phyloP scores from a whole-genome alignment of 169 alveolate species.

The Cryptosporidium tyzzeri region DNA sequence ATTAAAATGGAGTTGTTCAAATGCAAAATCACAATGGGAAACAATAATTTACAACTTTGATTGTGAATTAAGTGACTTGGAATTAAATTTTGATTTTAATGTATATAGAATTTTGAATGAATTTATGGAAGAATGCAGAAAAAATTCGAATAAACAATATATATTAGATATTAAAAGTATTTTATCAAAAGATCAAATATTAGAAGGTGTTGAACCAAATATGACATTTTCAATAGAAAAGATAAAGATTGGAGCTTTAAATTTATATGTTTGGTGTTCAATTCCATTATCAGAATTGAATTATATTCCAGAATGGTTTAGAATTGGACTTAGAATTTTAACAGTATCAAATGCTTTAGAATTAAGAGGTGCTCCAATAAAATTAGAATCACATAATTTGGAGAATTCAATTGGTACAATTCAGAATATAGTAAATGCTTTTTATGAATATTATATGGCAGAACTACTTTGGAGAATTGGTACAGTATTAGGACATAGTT shows the following conservation, averaged over 20 bases:
- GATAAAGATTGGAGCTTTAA: constrained; percentile 48
- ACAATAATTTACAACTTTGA: constrained; percentile 58
- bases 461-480: constrained; percentile 83
- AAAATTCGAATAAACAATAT: background rate
- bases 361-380: constrained; percentile 76
- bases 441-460: constrained; percentile 75
- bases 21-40: constrained; percentile 72
- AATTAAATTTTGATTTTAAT: constrained; percentile 72
- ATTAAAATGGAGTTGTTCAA: constrained; percentile 54
- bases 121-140: constrained; percentile 51
- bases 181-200: constrained; percentile 22
- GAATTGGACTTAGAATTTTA: constrained; percentile 66
- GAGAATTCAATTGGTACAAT: constrained; percentile 63
- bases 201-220: constrained; percentile 3
- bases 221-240: constrained; percentile 62
- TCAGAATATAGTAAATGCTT: constrained; percentile 37
- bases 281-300: constrained; percentile 45
- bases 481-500: constrained; percentile 88
- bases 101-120: constrained; percentile 51
- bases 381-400: constrained; percentile 55
- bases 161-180: constrained; percentile 11
- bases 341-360: constrained; percentile 72
- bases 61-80: constrained; percentile 53
- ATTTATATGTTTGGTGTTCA: constrained; percentile 72
- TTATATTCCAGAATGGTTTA: constrained; percentile 71